Conservation (phyloP, 768 basidiomycete species). For the Daedaleopsis nitida region DNA sequence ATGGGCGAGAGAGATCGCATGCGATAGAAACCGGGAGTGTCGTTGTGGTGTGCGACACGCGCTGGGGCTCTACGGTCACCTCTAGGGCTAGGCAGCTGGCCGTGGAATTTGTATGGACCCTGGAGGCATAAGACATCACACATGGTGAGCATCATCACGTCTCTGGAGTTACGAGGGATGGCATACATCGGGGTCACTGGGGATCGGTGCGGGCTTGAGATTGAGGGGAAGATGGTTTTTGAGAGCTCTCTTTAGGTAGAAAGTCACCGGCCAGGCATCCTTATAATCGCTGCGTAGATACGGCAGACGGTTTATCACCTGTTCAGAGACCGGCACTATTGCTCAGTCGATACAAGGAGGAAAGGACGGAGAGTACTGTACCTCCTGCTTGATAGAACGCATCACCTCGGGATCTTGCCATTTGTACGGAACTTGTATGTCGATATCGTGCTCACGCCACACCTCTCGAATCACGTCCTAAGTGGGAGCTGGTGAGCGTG, state of each 20-base stretch:
- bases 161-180: too few species aligned
- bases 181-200: not conserved
- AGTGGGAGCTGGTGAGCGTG: too few species aligned
- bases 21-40: too few species aligned
- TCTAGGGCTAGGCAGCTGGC: not conserved
- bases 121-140: not conserved
- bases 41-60: not conserved
- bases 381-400: not conserved
- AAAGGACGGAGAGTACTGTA: not conserved
- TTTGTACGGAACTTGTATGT: not conserved
- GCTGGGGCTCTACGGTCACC: not conserved
- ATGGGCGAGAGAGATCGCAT: too few species aligned
- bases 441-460: not conserved
- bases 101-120: not conserved
- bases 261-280: constrained; percentile 6
- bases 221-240: not conserved
- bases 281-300: not conserved
- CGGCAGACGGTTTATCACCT: not conserved
- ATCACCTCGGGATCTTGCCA: not conserved
- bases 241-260: not conserved
- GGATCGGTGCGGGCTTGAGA: not conserved
- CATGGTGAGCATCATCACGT: too few species aligned
- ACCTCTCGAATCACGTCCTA: not conserved
- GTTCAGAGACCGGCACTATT: not conserved
- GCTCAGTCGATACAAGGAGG: too few species aligned